Conservation (phyloP, 805 yeast genomes). For the Grigorovia transvaalensis region DNA sequence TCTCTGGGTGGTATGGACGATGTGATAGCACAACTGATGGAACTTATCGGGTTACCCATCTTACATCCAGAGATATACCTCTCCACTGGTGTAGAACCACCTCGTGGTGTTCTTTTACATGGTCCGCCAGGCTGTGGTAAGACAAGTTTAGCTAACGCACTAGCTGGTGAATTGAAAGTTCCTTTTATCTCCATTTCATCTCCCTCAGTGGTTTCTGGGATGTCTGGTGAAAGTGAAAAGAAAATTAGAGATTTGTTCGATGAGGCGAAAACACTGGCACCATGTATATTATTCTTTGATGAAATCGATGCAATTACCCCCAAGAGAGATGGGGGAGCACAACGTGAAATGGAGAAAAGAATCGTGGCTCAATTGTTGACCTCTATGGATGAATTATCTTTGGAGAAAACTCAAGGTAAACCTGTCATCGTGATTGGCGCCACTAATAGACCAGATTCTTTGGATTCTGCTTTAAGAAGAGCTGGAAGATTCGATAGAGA, state of each 20-base stretch:
- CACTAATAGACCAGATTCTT: slow-evolving; percentile 89
- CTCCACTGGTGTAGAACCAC: slow-evolving; percentile 88
- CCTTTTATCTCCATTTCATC: slow-evolving; percentile 89
- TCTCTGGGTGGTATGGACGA: slow-evolving; percentile 85
- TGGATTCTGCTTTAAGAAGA: slow-evolving; percentile 88
- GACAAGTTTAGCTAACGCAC: slow-evolving; percentile 89
- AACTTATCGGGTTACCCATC: slow-evolving; percentile 83
- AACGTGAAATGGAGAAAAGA: slow-evolving; percentile 94
- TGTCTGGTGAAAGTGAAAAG: slow-evolving; percentile 98
- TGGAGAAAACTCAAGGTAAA: slow-evolving; percentile 82
- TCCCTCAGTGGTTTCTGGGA: slow-evolving; percentile 93
- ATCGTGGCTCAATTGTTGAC: slow-evolving; percentile 93
- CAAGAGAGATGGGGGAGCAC: slow-evolving; percentile 88
- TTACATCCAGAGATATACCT: slow-evolving; percentile 85
- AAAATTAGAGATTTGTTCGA: slow-evolving; percentile 86
- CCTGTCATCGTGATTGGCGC: slow-evolving; percentile 95
- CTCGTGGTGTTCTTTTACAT: slow-evolving; percentile 84
- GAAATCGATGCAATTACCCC: slow-evolving; percentile 98
- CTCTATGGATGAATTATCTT: slow-evolving; percentile 82
- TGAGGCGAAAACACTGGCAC: slow-evolving; percentile 83
- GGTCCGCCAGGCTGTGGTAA: slow-evolving; percentile 99
- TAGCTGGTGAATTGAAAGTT: slow-evolving; percentile 89
- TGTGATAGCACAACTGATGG: slow-evolving; percentile 79
- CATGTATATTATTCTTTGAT: slow-evolving; percentile 86
- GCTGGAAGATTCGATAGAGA: slow-evolving; percentile 97